Evolutionary conservation across 2,329 filamentous ascomycete species (phyloP), one percentile per base, ranked within the genome.

Genomic region (Botryotinia convoluta): DNA sequence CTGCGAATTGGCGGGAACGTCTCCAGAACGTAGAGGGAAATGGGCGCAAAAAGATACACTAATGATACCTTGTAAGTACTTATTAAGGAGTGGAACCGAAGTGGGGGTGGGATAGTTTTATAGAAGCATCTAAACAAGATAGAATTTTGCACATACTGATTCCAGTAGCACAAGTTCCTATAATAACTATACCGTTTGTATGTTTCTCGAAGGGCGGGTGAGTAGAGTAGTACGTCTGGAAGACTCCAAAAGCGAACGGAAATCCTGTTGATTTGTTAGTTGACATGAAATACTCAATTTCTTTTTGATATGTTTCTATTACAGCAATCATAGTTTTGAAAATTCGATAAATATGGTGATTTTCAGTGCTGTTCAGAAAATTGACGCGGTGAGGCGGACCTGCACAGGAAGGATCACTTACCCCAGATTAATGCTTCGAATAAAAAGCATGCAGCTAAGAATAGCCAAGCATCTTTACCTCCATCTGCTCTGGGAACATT

Each of bases 401-500:
- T 45, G 8, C 9, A 12, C 39, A 65, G 10, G n/a, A 48, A 10
- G 22, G 4, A 42, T 73, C 20, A 74, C 80, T 75, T 76, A 86
- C 86, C 86, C 87, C 86, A 89, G 39, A 88, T 82, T 29, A 87
- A 79, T 37, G 85, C 83, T 74, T 90, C 87, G 18, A 89, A 82
- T 65, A 87, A 79, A 75, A 87, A 88, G 76, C 85, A 86, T 3
- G 82, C 83, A 20, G 82, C 81, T 22, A 89, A 79, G 69, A 87
- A 86, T 2, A 87, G 74, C 84, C 85, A 88, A 6, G 87, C 86
- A 70, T 84, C 83, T 77, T 82, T 85, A 1, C 86, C 87, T 20
- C 82, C 79, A 77, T 88, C 87, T 4, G 83, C 82, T n/a, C 80
- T 83, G 2, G 86, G 84, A 18, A 77, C 14, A 35, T 35, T 63